phyloP scores from a whole-genome alignment of 805 yeast species.

The Hanseniaspora valbyensis region DNA sequence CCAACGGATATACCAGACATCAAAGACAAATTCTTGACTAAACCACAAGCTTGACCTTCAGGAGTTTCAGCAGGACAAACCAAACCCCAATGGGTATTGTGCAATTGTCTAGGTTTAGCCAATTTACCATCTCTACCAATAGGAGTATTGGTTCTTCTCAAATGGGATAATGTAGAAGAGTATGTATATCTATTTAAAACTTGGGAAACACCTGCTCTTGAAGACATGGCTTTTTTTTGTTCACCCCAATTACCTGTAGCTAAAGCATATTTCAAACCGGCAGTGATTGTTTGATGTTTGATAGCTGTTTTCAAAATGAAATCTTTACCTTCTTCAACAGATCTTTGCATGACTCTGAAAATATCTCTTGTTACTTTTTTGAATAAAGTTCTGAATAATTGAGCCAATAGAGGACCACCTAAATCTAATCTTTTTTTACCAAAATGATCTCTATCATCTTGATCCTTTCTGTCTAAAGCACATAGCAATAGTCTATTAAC shows the following conservation, averaged over 20 bases:
- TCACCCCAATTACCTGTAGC: conserved; percentile 99
- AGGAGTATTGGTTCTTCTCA: conserved; percentile 97
- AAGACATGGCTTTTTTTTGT: conserved; percentile 97
- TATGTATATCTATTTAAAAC: conserved; percentile 95
- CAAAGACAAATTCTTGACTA: conserved; percentile 88
- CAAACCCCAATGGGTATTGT: conserved; percentile 98
- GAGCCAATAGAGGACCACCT: conserved; percentile 96
- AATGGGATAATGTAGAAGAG: conserved; percentile 95
- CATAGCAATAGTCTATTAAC: conserved; percentile 87
- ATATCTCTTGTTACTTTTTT: conserved; percentile 93
- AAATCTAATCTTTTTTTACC: conserved; percentile 97
- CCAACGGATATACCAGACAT: conserved; percentile 99
- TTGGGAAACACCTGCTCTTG: conserved; percentile 98
- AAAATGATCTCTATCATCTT: conserved; percentile 98
- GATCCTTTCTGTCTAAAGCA: conserved; percentile 94
- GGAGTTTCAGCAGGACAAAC: conserved; percentile 99
- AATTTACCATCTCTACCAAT: conserved; percentile 98
- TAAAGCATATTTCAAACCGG: conserved; percentile 91
- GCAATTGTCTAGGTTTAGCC: conserved; percentile 97
- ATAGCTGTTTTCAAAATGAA: conserved; percentile 94
- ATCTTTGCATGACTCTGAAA: conserved; percentile 95
- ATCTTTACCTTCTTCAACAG: conserved; percentile 95
- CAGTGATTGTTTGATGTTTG: conserved; percentile 91
- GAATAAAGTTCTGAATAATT: conserved; percentile 86
- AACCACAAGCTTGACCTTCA: conserved; percentile 99